A percentile compares a stretch with the other conserved stretches of the same genome.
phyloP scores from a whole-genome alignment of 2,329 filamentous ascomycete genomes.

The Lachnellula cervina region DNA sequence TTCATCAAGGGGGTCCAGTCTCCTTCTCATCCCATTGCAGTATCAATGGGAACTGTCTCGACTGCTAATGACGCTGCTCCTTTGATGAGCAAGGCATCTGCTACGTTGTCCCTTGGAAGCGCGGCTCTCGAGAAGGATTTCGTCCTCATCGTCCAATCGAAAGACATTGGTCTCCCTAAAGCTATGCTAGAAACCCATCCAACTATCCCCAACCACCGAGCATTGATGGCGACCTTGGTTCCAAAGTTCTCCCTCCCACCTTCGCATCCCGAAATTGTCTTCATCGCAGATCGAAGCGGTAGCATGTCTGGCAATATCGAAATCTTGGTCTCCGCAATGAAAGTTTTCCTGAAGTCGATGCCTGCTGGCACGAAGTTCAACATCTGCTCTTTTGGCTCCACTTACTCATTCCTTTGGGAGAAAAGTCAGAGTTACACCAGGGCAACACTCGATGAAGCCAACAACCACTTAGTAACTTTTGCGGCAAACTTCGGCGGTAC shows the following conservation, averaged over 20 bases:
- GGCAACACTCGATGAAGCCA: slow-evolving; percentile 40
- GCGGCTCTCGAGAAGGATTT: slow-evolving; percentile 60
- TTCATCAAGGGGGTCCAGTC: slow-evolving; percentile 60
- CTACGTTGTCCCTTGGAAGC: slow-evolving; percentile 49
- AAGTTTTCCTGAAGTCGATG: slow-evolving; percentile 61
- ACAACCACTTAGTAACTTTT: slow-evolving; percentile 39
- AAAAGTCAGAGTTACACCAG: slow-evolving; percentile 44
- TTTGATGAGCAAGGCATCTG: slow-evolving; percentile 55
- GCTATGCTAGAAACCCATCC: slow-evolving; percentile 65
- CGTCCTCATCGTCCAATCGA: slow-evolving; percentile 58
- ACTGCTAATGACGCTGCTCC: slow-evolving; percentile 41
- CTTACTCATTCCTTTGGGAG: slow-evolving; percentile 42
- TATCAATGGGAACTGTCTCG: slow-evolving; percentile 58
- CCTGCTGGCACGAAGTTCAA: slow-evolving; percentile 63
- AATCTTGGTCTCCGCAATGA: slow-evolving; percentile 51
- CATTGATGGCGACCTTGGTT: slow-evolving; percentile 66
- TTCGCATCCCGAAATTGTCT: slow-evolving; percentile 58
- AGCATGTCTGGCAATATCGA: slow-evolving; percentile 55
- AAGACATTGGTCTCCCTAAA: slow-evolving; percentile 54
- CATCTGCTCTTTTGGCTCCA: slow-evolving; percentile 60
- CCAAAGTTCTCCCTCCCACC: slow-evolving; percentile 61
- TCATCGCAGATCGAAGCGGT: slow-evolving; percentile 67
- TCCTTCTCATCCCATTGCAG: slow-evolving; percentile 61
- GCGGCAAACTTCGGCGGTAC: slow-evolving; percentile 48
- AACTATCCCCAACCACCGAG: slow-evolving; percentile 53